Evolutionary conservation across 2,329 filamentous ascomycete genomes (phyloP), one percentile per base, ranked within the genome.

Genomic region (Neopestalotiopsis sp.): DNA sequence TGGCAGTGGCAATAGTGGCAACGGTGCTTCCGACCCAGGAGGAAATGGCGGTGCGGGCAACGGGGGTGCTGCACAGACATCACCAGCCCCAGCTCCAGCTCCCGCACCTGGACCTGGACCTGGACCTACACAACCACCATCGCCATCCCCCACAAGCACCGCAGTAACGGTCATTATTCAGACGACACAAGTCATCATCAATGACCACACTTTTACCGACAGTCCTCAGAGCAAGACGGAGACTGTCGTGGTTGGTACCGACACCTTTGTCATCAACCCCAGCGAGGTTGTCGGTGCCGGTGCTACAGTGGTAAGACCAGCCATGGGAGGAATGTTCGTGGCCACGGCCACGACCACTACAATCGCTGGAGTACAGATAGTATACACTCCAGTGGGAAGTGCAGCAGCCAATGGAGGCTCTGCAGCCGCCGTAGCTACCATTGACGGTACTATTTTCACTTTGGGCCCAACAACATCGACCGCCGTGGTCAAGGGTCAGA

Each of bases 211-310:
- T 0, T 82, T 86, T 67, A 77, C 76, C 0, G 78, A 81, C 67
- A 78, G 82, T 40, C 75, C 77, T 14, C 73, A 79, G 4, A 77
- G 75, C 5, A 74, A 78, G 67, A 85, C 81, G 0, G 82, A 78
- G 13, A 82, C 79, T 2, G 82, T 87, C 5, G 80, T 81, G 1
- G 79, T 86, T 3, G 75, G 76, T 34, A 78, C 74, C 28, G 79
- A 81, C 12, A 81, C 79, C 1, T 88, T 88, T 69, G 84, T 83
- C 20, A 85, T 89, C 61, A 74, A 81, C 32, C 85, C 86, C 6
- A 84, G 79, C 7, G 78, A 79, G 45, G 78, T 88, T 2, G 70
- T 84, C 28, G 85, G 84, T 7, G 79, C 78, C 60, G 85, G 84
- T 24, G 78, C 79, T 17, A 84, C 82, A 2, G 71, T 88, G 42